A percentile compares a stretch with the other conserved stretches of the same genome.
Evolutionary conservation across 2,329 filamentous ascomycete genomes (phyloP).

Genomic region (Colletotrichum limetticola): DNA sequence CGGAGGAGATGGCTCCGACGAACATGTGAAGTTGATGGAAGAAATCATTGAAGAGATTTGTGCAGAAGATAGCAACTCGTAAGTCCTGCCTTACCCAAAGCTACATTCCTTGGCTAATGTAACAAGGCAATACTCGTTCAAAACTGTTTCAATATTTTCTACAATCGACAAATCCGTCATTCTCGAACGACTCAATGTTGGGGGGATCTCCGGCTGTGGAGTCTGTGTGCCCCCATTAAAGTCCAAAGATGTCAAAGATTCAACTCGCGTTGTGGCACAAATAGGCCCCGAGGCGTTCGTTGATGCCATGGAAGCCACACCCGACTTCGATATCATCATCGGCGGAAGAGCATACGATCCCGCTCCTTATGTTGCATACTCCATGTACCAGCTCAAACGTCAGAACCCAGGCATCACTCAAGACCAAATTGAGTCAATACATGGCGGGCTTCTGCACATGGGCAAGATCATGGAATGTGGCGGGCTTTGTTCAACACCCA

Average conservation of each 20-base stretch:
- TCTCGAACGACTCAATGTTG: slow-evolving; percentile 41
- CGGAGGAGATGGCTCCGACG: slow-evolving; percentile 59
- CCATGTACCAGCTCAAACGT: slow-evolving; percentile 31
- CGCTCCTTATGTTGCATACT: slow-evolving; percentile 51
- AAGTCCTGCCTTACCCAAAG: neutral
- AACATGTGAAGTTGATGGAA: slow-evolving; percentile 52
- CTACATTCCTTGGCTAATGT: neutral
- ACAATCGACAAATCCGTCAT: slow-evolving; percentile 48
- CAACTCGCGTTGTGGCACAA: slow-evolving; percentile 53
- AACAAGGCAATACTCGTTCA: slow-evolving; percentile 37
- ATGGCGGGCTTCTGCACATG: slow-evolving; percentile 59
- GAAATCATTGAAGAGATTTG: slow-evolving; percentile 51
- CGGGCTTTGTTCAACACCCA: slow-evolving; percentile 58
- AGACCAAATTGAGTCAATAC: slow-evolving; percentile 32
- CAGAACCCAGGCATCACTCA: neutral
- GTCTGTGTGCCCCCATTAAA: slow-evolving; percentile 52
- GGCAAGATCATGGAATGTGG: slow-evolving; percentile 68
- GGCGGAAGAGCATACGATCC: slow-evolving; percentile 57
- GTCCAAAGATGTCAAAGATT: slow-evolving; percentile 48
- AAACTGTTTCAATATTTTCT: slow-evolving; percentile 51
- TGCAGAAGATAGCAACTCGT: slow-evolving; percentile 37
- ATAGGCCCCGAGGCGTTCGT: slow-evolving; percentile 58
- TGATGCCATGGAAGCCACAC: slow-evolving; percentile 50
- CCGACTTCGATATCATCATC: slow-evolving; percentile 59
- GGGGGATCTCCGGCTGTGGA: slow-evolving; percentile 50